Base-by-base conservation (phyloP, 495 filamentous ascomycete genomes). In the Sabuloglossum arenarium region DNA sequence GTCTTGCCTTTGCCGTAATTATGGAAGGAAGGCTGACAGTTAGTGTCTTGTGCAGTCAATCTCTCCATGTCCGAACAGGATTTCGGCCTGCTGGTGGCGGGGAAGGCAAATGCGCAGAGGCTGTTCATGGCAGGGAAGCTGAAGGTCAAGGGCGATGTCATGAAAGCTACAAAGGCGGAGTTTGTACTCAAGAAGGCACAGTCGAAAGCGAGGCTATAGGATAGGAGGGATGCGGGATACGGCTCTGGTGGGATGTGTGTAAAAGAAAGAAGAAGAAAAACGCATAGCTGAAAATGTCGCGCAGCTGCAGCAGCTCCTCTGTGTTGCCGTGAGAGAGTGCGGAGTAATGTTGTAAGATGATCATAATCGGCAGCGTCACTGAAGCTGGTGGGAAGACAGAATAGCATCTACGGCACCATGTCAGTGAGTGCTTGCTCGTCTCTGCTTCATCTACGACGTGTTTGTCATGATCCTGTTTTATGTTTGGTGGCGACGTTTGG, bases 131-230 rank as follows among this genome's bases (percentile, higher is more conserved):
- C 76, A 8, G 91, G 91, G 64, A 94, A 94, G 75, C 75, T 98
- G 65, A 98, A 96, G 82, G 79, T 97, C 64, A 93, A 88, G 79
- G 91, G 91, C 51, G 87, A 97, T 69, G 81, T 98, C 51, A 97
- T 97, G 93, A 94, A 93, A 79, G 91, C 91, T 25, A 96, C 91
- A 46, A 95, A 93, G 80, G 81, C 91, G 70, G 87, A 95, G 69
- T 87, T 88, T 54, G 80, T 96, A 65, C 72, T 97, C 59, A 88
- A 88, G 77, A 93, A 88, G 74, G 85, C 88, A 58, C 81, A 83
- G 67, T 78, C 75, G 59, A 88, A 85, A 73, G 79, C 87, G 61
- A 95, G 94, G 74, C 73, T 94, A 70, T 90, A 76, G 72, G n/a
- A n/a, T n/a, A n/a, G n/a, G n/a, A n/a, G n/a, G n/a, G n/a, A 70